Evolutionary conservation across 2,329 filamentous ascomycete genomes (phyloP), one percentile per base, ranked within the genome.

Genomic region (Penicillium frequentans): DNA sequence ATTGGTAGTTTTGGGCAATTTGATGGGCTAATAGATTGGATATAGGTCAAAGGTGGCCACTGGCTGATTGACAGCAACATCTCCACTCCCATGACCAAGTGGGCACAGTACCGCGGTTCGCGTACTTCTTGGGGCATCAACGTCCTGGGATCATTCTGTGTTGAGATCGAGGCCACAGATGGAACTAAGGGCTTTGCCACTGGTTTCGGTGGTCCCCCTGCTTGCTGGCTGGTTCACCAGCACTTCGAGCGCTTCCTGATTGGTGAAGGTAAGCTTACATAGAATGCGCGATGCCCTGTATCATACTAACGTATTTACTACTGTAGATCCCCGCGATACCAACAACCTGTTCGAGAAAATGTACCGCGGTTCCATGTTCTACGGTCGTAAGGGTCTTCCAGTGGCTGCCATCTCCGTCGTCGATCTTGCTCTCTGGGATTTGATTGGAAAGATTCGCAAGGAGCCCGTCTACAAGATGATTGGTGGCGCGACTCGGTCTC

Each of bases 281-380:
- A 24, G 24, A 6, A 23, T n/a, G 14, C 14, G 13, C n/a, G 3
- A n/a, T 14, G n/a, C 4, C n/a, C 10, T 5, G 14, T n/a, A 26
- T 37, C 13, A 14, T 7, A 16, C 13, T 31, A 24, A 19, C 47
- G 48, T 47, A 55, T 39, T 0, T n/a, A 21, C 1, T 27, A 7
- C 14, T 14, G 37, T 61, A 85, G 93, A 97, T 73, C 92, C 92
- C 11, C 84, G 93, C 66, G 91, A 97, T 71, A 96, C 91, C 52
- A 96, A 96, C 76, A 84, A 93, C 61, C 81, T 97, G 29, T 97
- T 96, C 72, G 93, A 97, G 80, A 91, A 96, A 75, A 96, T 97
- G 93, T 97, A 96, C 81, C 87, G 92, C 58, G 90, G 84, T 2
- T 96, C 91, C 65, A 96, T 96, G 90, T 97, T 96, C 81, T 97